phyloP scores from a whole-genome alignment of 2,329 filamentous ascomycete species.

The Dichotomopilus funicola region DNA sequence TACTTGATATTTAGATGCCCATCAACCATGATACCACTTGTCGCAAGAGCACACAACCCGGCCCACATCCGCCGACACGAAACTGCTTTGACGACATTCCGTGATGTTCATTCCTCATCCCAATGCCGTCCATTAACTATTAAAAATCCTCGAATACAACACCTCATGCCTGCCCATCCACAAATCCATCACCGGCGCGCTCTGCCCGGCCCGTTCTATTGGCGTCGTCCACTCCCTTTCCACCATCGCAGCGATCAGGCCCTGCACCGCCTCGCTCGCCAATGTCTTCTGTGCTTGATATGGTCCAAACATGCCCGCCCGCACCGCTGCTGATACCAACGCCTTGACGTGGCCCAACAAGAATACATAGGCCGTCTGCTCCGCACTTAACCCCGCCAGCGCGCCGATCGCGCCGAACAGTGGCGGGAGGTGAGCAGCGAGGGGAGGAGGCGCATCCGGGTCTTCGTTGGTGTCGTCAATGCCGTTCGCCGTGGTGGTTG shows the following conservation, averaged over 20 bases:
- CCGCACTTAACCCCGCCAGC: conserved; percentile 52
- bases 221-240: conserved; percentile 51
- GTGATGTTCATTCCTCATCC: too few species aligned
- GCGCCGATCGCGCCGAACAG: conserved; percentile 61
- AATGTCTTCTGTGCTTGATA: conserved; percentile 72
- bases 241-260: conserved; percentile 51
- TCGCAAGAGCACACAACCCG: background rate
- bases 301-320: conserved; percentile 71
- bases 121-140: conserved; percentile 48
- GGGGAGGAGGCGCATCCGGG: conserved; percentile 38
- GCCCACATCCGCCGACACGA: background rate
- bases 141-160: conserved; percentile 80
- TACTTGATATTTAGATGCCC: background rate
- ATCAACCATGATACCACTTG: conserved; percentile 13
- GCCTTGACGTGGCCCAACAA: conserved; percentile 71
- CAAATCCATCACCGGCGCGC: conserved; percentile 69
- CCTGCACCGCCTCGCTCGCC: conserved; percentile 53
- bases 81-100: too few species aligned
- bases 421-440: conserved; percentile 62
- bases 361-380: conserved; percentile 67
- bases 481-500: background rate
- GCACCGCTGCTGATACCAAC: conserved; percentile 67
- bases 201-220: conserved; percentile 65
- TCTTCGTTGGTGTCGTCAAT: background rate
- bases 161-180: conserved; percentile 80